Conservation (phyloP, 2,329 filamentous ascomycete genomes). For the Hypoxylon sp. region DNA sequence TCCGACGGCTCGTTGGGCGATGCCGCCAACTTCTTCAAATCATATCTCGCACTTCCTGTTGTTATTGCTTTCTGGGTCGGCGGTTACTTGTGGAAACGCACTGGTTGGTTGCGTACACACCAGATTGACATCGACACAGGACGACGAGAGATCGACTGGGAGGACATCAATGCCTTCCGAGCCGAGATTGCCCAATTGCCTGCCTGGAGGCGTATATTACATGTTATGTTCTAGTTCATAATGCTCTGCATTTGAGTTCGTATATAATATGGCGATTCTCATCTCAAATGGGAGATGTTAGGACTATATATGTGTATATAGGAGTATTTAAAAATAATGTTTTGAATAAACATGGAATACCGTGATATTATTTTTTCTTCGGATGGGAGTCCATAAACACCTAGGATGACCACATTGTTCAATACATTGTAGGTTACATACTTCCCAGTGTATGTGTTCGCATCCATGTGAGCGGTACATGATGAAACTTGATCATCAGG, state of each 20-base stretch:
- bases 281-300: background rate
- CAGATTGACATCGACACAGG: conserved; percentile 75
- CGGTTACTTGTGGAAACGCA: conserved; percentile 71
- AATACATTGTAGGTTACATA: too few species aligned
- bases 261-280: background rate
- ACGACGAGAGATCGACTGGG: conserved; percentile 69
- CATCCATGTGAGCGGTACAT: too few species aligned
- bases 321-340: conserved; percentile 16
- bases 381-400: too few species aligned
- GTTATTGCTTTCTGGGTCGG: conserved; percentile 61
- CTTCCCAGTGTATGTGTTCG: too few species aligned
- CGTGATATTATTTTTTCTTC: too few species aligned
- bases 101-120: conserved; percentile 62
- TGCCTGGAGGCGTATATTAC: conserved; percentile 52
- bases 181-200: conserved; percentile 56
- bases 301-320: conserved; percentile 10
- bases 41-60: conserved; percentile 63
- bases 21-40: conserved; percentile 60
- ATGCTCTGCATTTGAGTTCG: too few species aligned
- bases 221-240: conserved; percentile 45
- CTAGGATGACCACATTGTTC: too few species aligned
- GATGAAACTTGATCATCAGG: too few species aligned
- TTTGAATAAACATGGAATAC: too few species aligned
- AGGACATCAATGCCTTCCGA: conserved; percentile 60
- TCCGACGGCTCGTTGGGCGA: conserved; percentile 44